Evolutionary conservation across 2,329 filamentous ascomycete species (phyloP).

Genomic region (Trichocomaceae sp.): DNA sequence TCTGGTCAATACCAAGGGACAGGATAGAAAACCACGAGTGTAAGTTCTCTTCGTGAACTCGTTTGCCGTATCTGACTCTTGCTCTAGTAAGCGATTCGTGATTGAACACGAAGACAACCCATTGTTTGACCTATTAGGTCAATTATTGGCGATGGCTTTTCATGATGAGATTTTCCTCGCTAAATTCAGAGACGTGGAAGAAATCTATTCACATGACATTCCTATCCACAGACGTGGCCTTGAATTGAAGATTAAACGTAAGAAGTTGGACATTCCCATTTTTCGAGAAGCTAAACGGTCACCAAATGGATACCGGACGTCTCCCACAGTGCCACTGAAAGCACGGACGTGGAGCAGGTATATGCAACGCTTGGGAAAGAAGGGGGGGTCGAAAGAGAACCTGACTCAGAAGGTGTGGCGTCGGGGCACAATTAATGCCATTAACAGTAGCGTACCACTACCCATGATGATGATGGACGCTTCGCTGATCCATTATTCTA

Average conservation of each 20-base stretch:
- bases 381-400: slow-evolving; percentile 11
- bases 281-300: slow-evolving; percentile 16
- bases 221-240: slow-evolving; percentile 13
- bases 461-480: no score
- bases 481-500: no score
- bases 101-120: slow-evolving; percentile 17
- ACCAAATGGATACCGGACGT: slow-evolving; percentile 15
- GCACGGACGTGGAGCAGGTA: slow-evolving; percentile 13
- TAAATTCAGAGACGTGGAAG: slow-evolving; percentile 10
- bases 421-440: slow-evolving; percentile 16
- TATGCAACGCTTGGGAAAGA: slow-evolving; percentile 14
- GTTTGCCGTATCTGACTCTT: slow-evolving; percentile 6
- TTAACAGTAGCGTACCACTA: slow-evolving; percentile 16
- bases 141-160: slow-evolving; percentile 15
- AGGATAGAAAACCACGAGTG: slow-evolving; percentile 19
- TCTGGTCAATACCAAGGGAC: slow-evolving; percentile 18
- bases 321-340: slow-evolving; percentile 12
- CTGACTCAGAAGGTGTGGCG: slow-evolving; percentile 17
- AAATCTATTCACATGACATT: slow-evolving; percentile 16
- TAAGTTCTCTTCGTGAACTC: slow-evolving; percentile 11
- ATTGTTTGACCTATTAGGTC: slow-evolving; percentile 16
- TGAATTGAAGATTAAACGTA: slow-evolving; percentile 17
- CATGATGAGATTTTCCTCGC: slow-evolving; percentile 16
- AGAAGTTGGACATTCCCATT: slow-evolving; percentile 15
- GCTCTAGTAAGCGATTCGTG: slow-evolving; percentile 18